Conservation (phyloP, 805 yeast species). For the Metschnikowia henanensis region DNA sequence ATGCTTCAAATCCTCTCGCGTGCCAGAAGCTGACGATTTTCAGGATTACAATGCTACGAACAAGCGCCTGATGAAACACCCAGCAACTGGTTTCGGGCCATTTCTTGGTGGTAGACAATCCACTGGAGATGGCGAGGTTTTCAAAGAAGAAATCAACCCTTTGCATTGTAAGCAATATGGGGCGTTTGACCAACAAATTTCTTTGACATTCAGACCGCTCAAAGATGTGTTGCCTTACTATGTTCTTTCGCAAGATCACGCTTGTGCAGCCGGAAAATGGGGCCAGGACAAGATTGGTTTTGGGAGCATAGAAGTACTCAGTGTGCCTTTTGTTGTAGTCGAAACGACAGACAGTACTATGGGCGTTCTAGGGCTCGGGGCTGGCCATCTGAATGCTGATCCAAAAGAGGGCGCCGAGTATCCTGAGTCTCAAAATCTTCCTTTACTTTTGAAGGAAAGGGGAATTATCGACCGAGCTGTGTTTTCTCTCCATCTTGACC, state of each 20-base stretch:
- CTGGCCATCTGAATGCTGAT: conserved; percentile 22
- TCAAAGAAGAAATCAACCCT: neutral
- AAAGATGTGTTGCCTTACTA: conserved; percentile 28
- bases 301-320: conserved; percentile 46
- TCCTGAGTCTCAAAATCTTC: conserved; percentile 51
- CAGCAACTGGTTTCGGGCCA: neutral
- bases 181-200: neutral
- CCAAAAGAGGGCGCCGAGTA: conserved; percentile 32
- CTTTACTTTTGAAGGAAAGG: conserved; percentile 53
- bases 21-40: too few species aligned
- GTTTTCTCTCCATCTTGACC: conserved; percentile 63
- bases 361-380: conserved; percentile 77
- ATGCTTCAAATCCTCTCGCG: neutral
- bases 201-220: neutral
- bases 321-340: conserved; percentile 73
- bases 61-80: too few species aligned
- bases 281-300: conserved; percentile 60
- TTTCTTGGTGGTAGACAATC: too few species aligned
- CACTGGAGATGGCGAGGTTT: too few species aligned
- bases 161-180: neutral
- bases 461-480: conserved; percentile 56
- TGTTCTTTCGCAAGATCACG: conserved; percentile 48
- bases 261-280: conserved; percentile 51
- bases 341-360: conserved; percentile 57
- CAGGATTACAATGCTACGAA: too few species aligned